A percentile compares a stretch with the other conserved stretches of the same genome.
These are phyloP conservation scores for Plantago coronopus DNA, from an alignment of 305 asterid genomes.

Conservation along the genomic window DNA sequence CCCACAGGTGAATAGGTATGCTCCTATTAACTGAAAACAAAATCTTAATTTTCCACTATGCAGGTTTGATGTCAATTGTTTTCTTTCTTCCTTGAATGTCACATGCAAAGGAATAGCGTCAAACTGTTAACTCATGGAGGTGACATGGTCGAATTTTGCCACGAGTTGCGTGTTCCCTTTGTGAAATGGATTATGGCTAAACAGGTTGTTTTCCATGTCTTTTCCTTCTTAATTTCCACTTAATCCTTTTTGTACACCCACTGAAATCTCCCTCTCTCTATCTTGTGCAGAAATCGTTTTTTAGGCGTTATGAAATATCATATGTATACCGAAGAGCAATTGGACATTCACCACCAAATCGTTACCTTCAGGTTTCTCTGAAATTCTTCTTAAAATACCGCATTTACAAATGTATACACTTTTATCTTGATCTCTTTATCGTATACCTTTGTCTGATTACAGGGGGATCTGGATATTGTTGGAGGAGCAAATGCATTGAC, in stretches of 20 bases:
- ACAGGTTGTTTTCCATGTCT: slow-evolving; percentile 49
- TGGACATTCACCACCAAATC: slow-evolving; percentile 96
- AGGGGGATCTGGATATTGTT: slow-evolving; percentile 94
- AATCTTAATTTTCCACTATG: no score
- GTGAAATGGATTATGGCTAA: slow-evolving; percentile 67
- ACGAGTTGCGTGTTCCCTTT: slow-evolving; percentile 87
- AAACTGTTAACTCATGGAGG: slow-evolving; percentile 87
- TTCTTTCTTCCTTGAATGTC: slow-evolving; percentile 15
- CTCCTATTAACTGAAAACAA: no score
- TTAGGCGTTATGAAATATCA: slow-evolving; percentile 82
- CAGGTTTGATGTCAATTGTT: slow-evolving; percentile 19
- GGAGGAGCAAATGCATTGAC: slow-evolving; percentile 90
- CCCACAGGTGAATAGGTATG: slow-evolving; percentile 58
- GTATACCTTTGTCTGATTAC: slow-evolving; percentile 22
- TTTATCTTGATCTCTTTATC: slow-evolving; percentile 5
- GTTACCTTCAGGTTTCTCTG: slow-evolving; percentile 79
- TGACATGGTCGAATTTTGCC: slow-evolving; percentile 87
- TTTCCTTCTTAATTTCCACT: slow-evolving; percentile 4
- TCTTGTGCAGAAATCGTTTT: slow-evolving; percentile 62
- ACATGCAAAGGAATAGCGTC: slow-evolving; percentile 55
- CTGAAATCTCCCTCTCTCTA: slow-evolving; percentile 1
- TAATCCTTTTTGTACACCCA: neutral
- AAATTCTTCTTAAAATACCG: slow-evolving; percentile 16
- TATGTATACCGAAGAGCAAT: slow-evolving; percentile 84
- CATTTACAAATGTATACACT: slow-evolving; percentile 11